Percentiles rank a stretch among this genome's conserved stretches.
phyloP scores from a whole-genome alignment of 805 yeast species.

The Hanseniaspora lachancei region DNA sequence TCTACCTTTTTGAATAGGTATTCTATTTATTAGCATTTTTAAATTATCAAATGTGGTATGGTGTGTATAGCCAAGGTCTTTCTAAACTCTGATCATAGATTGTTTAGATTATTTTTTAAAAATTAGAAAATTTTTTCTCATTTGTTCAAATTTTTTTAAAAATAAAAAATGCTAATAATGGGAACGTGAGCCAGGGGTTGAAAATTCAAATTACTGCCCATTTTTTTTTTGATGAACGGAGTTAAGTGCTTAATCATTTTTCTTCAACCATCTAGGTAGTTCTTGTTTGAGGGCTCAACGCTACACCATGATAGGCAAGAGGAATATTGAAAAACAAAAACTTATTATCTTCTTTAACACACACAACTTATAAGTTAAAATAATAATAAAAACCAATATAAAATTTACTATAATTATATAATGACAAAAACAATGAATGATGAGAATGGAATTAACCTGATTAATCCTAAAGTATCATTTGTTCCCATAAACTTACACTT shows the following conservation, averaged over 20 bases:
- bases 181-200: background rate
- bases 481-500: background rate
- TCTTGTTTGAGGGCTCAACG: no score
- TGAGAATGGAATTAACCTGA: background rate
- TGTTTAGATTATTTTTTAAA: no score
- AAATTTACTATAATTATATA: background rate
- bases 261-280: no score
- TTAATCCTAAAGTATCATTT: conserved; percentile 2
- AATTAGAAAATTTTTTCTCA: background rate
- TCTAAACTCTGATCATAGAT: no score
- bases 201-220: background rate
- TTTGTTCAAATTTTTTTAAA: background rate
- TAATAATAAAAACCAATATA: background rate
- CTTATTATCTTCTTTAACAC: background rate
- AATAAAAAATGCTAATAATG: background rate
- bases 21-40: background rate
- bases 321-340: background rate
- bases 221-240: no score
- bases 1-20: background rate
- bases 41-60: background rate
- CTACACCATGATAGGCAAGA: no score
- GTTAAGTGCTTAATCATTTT: no score
- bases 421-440: background rate
- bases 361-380: background rate
- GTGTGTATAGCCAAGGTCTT: no score